phyloP scores from a whole-genome alignment of 176 grass and related monocot species.

The Microstegium vimineum region DNA sequence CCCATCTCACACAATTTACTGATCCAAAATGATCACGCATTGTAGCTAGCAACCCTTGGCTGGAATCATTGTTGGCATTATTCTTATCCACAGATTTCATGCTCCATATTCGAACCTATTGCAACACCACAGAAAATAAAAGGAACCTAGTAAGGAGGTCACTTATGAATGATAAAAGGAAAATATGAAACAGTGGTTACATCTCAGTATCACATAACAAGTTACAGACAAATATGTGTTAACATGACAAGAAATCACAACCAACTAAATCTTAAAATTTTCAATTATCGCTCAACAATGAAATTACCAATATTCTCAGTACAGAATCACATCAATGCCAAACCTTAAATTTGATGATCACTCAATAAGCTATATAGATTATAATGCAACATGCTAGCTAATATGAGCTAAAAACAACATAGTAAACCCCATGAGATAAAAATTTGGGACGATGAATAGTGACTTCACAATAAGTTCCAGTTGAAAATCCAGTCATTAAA shows the following conservation, averaged over 20 bases:
- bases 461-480: too few relatives aligned
- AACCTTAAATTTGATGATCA: background rate
- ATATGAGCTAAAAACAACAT: background rate
- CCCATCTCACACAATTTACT: conserved; percentile 98
- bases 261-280: background rate
- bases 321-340: background rate
- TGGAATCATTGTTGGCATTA: conserved; percentile 38
- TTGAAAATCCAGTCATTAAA: background rate
- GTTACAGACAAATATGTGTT: background rate
- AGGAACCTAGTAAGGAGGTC: too few relatives aligned
- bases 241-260: background rate
- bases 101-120: conserved; percentile 93
- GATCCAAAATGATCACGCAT: conserved; percentile 94
- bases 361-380: background rate
- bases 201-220: background rate
- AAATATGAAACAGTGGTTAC: background rate
- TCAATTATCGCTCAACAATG: background rate
- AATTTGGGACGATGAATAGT: background rate
- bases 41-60: conserved; percentile 69
- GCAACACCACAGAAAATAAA: background rate
- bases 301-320: background rate
- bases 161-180: background rate
- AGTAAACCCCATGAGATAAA: background rate
- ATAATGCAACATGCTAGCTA: conserved; percentile 1
- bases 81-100: conserved; percentile 80